Evolutionary conservation across 2,329 filamentous ascomycete genomes (phyloP), one percentile per base, ranked within the genome.

Genomic region (Ophiostoma tasmaniense): DNA sequence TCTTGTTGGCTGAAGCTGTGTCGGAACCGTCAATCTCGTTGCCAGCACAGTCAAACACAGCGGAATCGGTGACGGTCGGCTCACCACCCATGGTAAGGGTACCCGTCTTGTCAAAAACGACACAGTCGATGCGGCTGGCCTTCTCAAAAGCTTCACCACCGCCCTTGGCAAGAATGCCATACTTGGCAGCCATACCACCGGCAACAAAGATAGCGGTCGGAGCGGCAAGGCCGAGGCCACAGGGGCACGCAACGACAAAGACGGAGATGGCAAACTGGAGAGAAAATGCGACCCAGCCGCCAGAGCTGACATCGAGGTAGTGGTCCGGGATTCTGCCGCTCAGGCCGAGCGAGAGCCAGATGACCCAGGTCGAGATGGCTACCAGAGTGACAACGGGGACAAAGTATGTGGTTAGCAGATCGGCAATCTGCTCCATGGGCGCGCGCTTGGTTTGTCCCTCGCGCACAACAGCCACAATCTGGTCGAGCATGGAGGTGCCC

Each of bases 41-140:
- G 13, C 74, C 75, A 35, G 69, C 71, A 52, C 77, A 78, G 0
- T 77, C 77, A 61, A 81, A 82, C 3, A 84, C 67, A 55, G 77
- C 74, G 13, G 79, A 80, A 72, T 87, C 84, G 0, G 87, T 90
- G 28, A 94, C 87, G 35, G 82, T 85, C 0, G 91, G 90, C 72
- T 91, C 88, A 7, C 89, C 90, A 4, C 90, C 81, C 73, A 89
- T 81, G 0, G 92, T 95, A 70, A 96, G 80, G 0, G 92, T 96
- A 1, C 92, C 92, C 0, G 92, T 96, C 82, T 96, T 95, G 82
- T 96, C 92, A 76, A 96, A 95, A 0, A 95, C 90, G 52, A 95
- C 88, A 67, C 89, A 89, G 76, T 92, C 88, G 62, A 93, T 83
- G 13, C 85, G 86, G 76, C 90, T 93, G 3, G 91, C 91, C 79